Evolutionary conservation across 2,329 filamentous ascomycete genomes (phyloP), one percentile per base, ranked within the genome.

Genomic region (Pseudopyricularia cyperi): DNA sequence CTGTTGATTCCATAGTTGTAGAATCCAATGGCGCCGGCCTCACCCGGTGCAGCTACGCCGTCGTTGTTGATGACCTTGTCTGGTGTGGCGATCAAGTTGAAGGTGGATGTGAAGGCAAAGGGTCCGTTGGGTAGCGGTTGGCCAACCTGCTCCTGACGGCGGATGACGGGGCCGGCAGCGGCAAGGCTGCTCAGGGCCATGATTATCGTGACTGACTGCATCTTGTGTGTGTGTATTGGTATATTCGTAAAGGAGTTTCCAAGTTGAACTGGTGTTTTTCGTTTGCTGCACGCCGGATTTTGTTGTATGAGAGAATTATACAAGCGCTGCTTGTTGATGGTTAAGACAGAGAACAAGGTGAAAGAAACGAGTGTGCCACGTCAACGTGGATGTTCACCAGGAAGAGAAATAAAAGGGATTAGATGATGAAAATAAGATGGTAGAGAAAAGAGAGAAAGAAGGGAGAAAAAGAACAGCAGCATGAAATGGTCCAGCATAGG

Each of bases 1-100:
- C 64, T 61, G 61, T 76, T 75, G 61, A 77, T 67, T 51, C 69
- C 71, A 55, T 70, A 71, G 57, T 73, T 68, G 66, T 71, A 76
- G 55, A 69, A 65, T 14, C 73, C 73, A 19, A 65, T 61, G 19
- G 71, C 67, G 48, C 71, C 70, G 7, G 61, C 55, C 14, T 68
- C 62, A 19, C 70, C 68, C 3, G 58, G 59, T 9, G 55, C 46
- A 30, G 26, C 57, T 2, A 53, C 42, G 1, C 55, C 62, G 3
- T 63, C 68, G 39, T 63, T 65, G 53, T 70, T 69, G 56, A 72
- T 65, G 53, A 76, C 72, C 56, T 75, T 65, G 30, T 71, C 65
- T 1, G 72, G 71, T 1, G 63, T 66, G 26, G 74, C 73, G 44
- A 68, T 63, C 53, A 76, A 62, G 32, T 67, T 57, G 63, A 68